Evolutionary conservation across 108 stramenopile genomes (phyloP).

Genomic region (Fragilaria crotonensis): DNA sequence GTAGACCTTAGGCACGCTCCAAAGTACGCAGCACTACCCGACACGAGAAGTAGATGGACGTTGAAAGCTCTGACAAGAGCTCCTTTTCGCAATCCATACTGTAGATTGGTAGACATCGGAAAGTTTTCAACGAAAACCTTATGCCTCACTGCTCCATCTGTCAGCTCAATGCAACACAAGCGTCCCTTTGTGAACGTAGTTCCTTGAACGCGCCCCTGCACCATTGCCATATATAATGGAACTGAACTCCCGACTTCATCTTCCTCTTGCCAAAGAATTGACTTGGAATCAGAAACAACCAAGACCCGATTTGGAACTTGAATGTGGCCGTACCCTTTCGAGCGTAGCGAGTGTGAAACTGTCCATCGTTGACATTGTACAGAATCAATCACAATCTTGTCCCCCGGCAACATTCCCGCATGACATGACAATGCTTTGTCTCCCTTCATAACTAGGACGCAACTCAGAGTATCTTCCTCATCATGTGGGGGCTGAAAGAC

Average conservation of each 20-base stretch:
- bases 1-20: conserved; percentile 71
- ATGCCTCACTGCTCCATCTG: not conserved
- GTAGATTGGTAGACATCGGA: conserved; percentile 37
- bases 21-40: conserved; percentile 10
- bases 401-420: conserved; percentile 55
- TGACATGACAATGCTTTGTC: conserved; percentile 39
- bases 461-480: conserved; percentile 15
- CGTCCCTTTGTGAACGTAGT: not conserved
- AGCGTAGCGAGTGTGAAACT: conserved; percentile 34
- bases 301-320: conserved; percentile 57
- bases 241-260: not conserved
- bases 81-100: conserved; percentile 42
- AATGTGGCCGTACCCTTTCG: conserved; percentile 21
- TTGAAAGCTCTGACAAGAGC: conserved; percentile 58
- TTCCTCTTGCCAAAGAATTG: conserved; percentile 28
- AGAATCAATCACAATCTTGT: conserved; percentile 29
- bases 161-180: conserved; percentile 5
- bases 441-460: conserved; percentile 55
- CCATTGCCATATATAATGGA: conserved; percentile 12
- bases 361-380: conserved; percentile 53
- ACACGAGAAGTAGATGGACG: conserved; percentile 34
- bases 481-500: conserved; percentile 34
- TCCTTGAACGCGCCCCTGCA: not conserved
- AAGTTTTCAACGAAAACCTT: conserved; percentile 22
- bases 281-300: conserved; percentile 28